phyloP scores from a whole-genome alignment of 2,329 filamentous ascomycete genomes.

The Talaromyces atroroseus region DNA sequence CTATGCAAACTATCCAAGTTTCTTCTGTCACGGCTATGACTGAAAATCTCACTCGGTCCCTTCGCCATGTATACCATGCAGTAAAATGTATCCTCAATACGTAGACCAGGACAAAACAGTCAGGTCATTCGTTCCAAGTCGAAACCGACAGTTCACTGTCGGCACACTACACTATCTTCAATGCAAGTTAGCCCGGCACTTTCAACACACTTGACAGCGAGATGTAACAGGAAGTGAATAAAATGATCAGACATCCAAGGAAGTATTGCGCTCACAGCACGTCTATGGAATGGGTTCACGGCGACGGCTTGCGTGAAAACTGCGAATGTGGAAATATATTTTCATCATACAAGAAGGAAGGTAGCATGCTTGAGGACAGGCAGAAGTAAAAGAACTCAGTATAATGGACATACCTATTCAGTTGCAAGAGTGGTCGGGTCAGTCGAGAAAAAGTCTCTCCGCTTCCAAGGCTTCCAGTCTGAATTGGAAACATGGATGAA shows the following conservation, averaged over 20 bases:
- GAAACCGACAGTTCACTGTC: background rate
- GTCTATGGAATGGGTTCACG: conserved; percentile 17
- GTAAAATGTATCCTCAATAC: background rate
- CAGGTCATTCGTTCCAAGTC: background rate
- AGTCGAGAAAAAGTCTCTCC: background rate
- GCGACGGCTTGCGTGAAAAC: conserved; percentile 19
- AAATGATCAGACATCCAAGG: conserved; percentile 18
- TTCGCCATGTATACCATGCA: background rate
- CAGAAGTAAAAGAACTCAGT: background rate
- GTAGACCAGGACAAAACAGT: background rate
- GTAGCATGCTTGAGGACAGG: background rate
- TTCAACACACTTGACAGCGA: background rate
- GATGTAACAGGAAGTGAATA: background rate
- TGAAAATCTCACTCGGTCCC: background rate
- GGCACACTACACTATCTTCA: background rate
- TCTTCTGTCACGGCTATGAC: background rate
- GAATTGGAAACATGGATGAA: background rate
- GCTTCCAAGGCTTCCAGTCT: background rate
- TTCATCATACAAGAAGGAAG: conserved; percentile 31
- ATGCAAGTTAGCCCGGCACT: background rate
- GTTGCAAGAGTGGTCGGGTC: background rate
- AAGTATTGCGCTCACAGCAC: conserved; percentile 17
- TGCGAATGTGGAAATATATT: conserved; percentile 37
- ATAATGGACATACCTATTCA: conserved; percentile 9
- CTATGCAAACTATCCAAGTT: background rate